A percentile compares a stretch with the other conserved stretches of the same genome.
Evolutionary conservation across 2,329 filamentous ascomycete species (phyloP).

Genomic region (Ploettnerulaceae sp.): DNA sequence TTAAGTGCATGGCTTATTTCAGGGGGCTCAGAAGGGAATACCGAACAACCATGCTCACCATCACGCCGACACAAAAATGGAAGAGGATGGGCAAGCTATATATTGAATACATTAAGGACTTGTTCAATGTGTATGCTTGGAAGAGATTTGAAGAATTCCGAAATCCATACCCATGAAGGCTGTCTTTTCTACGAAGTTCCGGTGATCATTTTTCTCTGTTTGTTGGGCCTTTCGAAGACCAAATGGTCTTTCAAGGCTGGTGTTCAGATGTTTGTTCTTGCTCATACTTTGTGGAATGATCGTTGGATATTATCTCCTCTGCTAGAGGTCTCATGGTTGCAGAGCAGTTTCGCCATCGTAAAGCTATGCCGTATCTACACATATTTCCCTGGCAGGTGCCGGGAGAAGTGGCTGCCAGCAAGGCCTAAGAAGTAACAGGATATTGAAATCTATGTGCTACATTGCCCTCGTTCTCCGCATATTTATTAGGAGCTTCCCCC

Average conservation of each 20-base stretch:
- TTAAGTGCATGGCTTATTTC: not conserved
- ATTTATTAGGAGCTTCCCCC: not conserved
- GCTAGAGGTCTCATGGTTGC: conserved; percentile 17
- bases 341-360: conserved; percentile 17
- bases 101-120: not conserved
- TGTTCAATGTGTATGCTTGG: conserved; percentile 7
- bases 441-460: not conserved
- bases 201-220: conserved; percentile 18
- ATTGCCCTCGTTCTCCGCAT: not conserved
- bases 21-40: conserved; percentile 4
- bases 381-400: not conserved
- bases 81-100: conserved; percentile 12
- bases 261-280: conserved; percentile 5
- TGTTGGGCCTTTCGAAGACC: conserved; percentile 15
- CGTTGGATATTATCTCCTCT: conserved; percentile 20
- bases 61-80: conserved; percentile 2
- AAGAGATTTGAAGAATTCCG: conserved; percentile 4
- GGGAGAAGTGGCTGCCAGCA: not conserved
- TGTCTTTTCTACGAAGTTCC: conserved; percentile 17
- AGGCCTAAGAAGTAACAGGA: not conserved
- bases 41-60: conserved; percentile 5
- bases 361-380: not conserved
- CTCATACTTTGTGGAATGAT: conserved; percentile 12
- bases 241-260: conserved; percentile 5
- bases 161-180: conserved; percentile 20